Percentiles rank a stretch among this genome's conserved stretches.
Conservation (phyloP, 768 basidiomycete species). For the Mycena olivaceomarginata region DNA sequence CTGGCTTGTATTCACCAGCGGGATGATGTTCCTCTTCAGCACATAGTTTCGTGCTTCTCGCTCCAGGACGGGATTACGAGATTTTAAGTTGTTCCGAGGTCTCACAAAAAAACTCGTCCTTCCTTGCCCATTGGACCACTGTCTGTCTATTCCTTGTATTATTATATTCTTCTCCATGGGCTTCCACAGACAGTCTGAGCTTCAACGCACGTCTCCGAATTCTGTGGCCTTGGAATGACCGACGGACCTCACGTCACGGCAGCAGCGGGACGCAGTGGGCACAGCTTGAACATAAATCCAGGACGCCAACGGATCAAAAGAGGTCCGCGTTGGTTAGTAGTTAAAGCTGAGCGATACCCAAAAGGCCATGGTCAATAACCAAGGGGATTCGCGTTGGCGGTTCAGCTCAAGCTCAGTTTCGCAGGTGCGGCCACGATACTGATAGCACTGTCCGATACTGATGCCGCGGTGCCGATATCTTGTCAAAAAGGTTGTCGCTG, state of each 20-base stretch:
- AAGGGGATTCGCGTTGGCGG: slow-evolving; percentile 2
- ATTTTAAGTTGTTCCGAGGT: no score
- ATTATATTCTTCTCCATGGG: no score
- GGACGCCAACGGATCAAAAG: neutral
- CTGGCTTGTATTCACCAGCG: no score
- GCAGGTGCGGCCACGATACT: neutral
- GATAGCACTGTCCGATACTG: no score
- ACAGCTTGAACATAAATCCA: slow-evolving; percentile 1
- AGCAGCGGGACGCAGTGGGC: slow-evolving; percentile 1
- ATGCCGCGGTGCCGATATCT: neutral
- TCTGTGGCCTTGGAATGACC: neutral
- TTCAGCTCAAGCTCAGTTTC: neutral
- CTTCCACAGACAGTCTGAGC: no score
- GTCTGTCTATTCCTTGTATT: no score
- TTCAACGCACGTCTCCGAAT: no score
- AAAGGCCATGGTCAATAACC: slow-evolving; percentile 9
- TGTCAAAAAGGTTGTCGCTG: neutral
- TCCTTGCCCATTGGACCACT: no score
- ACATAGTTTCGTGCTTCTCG: no score
- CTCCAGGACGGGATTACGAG: no score
- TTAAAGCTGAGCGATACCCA: neutral
- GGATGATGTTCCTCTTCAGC: no score
- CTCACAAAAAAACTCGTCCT: no score
- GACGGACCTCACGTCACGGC: neutral
- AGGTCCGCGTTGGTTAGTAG: slow-evolving; percentile 5